phyloP scores from a whole-genome alignment of 176 grass and related monocot species.

The Oryza glumipatula region DNA sequence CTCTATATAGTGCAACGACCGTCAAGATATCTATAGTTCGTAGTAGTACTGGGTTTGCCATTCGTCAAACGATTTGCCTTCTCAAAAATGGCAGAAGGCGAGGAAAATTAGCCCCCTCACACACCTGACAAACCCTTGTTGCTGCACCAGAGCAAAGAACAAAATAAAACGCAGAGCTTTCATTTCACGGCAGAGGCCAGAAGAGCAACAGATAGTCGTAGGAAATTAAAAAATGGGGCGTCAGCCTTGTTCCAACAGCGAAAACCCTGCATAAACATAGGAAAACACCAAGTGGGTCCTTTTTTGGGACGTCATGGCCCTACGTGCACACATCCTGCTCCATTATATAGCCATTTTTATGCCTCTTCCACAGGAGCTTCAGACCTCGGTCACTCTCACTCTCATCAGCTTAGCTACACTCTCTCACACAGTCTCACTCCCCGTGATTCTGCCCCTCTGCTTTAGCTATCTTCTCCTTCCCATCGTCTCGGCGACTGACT shows the following conservation, averaged over 20 bases:
- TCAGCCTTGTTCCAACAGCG: constrained; percentile 39
- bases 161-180: constrained; percentile 24
- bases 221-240: not conserved
- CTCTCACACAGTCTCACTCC: not conserved
- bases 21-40: not conserved
- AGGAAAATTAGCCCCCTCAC: not conserved
- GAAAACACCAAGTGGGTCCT: constrained; percentile 44
- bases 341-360: constrained; percentile 46
- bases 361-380: constrained; percentile 12
- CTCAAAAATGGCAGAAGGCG: not conserved
- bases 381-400: not conserved
- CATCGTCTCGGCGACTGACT: not conserved
- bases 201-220: not conserved
- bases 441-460: not conserved
- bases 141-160: constrained; percentile 7
- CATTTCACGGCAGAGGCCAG: constrained; percentile 13
- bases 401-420: not conserved
- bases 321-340: not conserved
- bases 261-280: constrained; percentile 39
- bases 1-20: not conserved
- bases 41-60: no score
- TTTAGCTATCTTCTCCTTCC: not conserved
- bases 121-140: constrained; percentile 10
- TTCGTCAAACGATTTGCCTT: not conserved
- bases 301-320: constrained; percentile 4